Base-by-base conservation (phyloP, 2,329 filamentous ascomycete genomes). In the Rutstroemia sydowiana region DNA sequence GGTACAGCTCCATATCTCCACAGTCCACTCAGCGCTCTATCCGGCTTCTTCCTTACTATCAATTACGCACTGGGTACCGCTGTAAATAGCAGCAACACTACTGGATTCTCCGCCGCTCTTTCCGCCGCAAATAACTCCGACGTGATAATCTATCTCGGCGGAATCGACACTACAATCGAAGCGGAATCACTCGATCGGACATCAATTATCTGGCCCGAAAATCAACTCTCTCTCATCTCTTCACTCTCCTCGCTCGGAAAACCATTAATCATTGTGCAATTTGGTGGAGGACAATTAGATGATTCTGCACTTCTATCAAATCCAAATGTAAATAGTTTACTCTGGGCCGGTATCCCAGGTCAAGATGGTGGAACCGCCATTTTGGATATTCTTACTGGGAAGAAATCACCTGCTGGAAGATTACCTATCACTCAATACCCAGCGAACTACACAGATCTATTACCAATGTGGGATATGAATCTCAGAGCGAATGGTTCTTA, bases 301-400 rank as follows among this genome's bases (percentile, higher is more conserved):
- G 58, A 56, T 82, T 18, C 79, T 0, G 69, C 75, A 3, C 61
- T 82, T 3, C 61, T 75, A 5, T 64, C 64, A 5, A 74, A 77
- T 48, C 56, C 66, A 1, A 74, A 74, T 51, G 70, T 82, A 52
- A 72, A 69, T 26, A 71, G 75, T 0, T 61, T 83, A 1, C 58
- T 83, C 0, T 82, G 79, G 79, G 76, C 70, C 0, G 77, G 78
- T 0, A 82, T 79, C 52, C 79, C 80, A 0, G 79, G 80, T 2
- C 79, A 83, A 63, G 74, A 75, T 34, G 80, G 80, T 13, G 80
- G 80, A 2, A 65, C 66, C 9, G 80, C 79, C 0, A 61, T 82
- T 11, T 66, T 81, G 45, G 71, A 81, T 52, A 69, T 82, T 48
- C 59, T 83, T 31, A 74, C 70, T 6, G 79, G 79, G 2, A 67